phyloP scores from a whole-genome alignment of 2,329 filamentous ascomycete genomes.

The Trichoderma lentiforme region DNA sequence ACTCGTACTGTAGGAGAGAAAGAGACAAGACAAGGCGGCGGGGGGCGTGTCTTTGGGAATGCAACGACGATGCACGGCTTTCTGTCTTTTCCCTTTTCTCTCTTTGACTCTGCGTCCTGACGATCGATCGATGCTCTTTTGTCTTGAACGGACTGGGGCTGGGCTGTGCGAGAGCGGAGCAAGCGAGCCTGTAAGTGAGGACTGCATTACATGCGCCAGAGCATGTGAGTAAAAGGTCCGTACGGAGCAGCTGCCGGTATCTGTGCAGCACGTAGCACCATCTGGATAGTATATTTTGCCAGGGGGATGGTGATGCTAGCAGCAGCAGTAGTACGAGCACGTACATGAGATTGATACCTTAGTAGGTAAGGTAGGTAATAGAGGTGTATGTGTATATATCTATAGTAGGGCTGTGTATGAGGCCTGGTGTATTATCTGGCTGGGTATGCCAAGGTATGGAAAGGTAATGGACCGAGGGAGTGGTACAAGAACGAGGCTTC shows the following conservation, averaged over 20 bases:
- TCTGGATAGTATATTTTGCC: background rate
- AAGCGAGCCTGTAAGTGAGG: conserved; percentile 6
- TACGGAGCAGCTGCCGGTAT: background rate
- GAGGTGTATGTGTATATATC: background rate
- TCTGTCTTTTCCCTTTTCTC: background rate
- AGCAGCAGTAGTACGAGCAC: background rate
- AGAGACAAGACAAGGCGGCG: background rate
- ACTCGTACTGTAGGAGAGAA: background rate
- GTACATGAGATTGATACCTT: background rate
- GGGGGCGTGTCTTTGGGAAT: conserved; percentile 11
- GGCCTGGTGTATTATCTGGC: background rate
- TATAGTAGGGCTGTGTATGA: background rate
- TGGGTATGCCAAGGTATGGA: too few species aligned
- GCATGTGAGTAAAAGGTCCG: background rate
- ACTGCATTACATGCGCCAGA: conserved; percentile 11
- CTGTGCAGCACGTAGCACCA: background rate
- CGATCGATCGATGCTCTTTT: conserved; percentile 10
- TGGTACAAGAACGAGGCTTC: background rate
- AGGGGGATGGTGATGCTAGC: background rate
- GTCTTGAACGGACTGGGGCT: background rate
- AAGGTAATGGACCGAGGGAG: background rate
- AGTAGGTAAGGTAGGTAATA: background rate
- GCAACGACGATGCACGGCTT: conserved; percentile 1
- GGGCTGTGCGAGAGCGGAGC: conserved; percentile 15
- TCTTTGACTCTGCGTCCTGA: background rate